Evolutionary conservation across 2,329 filamentous ascomycete species (phyloP).

Genomic region (Microdochium paspali): DNA sequence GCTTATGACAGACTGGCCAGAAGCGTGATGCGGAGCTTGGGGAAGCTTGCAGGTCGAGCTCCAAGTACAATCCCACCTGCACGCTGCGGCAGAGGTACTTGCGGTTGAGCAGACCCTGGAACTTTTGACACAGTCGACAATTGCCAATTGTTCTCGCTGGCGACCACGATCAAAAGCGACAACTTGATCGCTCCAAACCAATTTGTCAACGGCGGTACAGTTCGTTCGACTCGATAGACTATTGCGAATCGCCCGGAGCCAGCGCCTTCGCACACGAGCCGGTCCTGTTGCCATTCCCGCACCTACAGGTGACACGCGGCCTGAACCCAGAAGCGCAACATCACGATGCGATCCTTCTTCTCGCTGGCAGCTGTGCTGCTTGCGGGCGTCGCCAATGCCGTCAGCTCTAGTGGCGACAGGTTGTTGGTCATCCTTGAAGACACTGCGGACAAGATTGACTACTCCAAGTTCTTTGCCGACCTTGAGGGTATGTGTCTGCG

Average conservation of each 20-base stretch:
- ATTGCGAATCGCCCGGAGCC: not conserved
- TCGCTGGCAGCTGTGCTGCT: slow-evolving; percentile 61
- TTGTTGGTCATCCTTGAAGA: slow-evolving; percentile 84
- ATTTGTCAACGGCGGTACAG: not conserved
- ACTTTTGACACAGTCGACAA: not conserved
- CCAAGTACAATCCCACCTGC: not conserved
- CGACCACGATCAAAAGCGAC: not conserved
- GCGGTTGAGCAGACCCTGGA: not conserved
- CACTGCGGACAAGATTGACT: slow-evolving; percentile 67
- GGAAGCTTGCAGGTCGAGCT: not conserved
- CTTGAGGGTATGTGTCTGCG: slow-evolving; percentile 45
- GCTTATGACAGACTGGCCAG: slow-evolving; percentile 1
- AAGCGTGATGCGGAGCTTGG: not conserved
- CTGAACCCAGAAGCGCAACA: not conserved
- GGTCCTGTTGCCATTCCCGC: not conserved
- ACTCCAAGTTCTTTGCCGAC: slow-evolving; percentile 72
- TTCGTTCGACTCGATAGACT: not conserved
- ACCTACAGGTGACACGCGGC: not conserved
- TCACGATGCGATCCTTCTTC: slow-evolving; percentile 65
- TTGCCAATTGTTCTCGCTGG: not conserved
- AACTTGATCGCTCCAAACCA: not conserved
- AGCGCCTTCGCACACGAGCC: not conserved
- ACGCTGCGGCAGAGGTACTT: not conserved
- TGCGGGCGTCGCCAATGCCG: slow-evolving; percentile 58
- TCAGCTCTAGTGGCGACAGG: slow-evolving; percentile 70